Evolutionary conservation across 371 early-diverging fungal genomes (phyloP), one percentile per base, ranked within the genome.

Genomic region (Mortierella sp.): DNA sequence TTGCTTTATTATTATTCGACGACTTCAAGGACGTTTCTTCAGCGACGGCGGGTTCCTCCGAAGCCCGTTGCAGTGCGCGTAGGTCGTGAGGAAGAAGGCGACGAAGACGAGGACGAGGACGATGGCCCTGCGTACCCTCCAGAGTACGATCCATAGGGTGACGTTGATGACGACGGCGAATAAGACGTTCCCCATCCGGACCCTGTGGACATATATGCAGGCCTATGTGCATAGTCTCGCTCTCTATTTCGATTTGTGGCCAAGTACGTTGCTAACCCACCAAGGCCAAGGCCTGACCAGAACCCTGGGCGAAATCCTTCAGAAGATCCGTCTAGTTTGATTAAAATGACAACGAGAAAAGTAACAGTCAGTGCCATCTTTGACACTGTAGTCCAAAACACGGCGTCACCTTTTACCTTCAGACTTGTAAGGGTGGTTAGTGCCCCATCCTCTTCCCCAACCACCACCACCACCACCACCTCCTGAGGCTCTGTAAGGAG

Each of bases 241-340:
- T 59, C 41, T 31, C 56, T 52, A 52, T 68, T 54, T 26, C 57
- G 37, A 14, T 60, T 60, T 1, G 76, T 30, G 2, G 76, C 76
- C 37, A 80, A 30, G 43, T 80, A 63, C 1, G 72, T 60, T 28
- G 67, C 72, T 2, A 71, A n/a, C 5, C 78, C 70, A 14, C 79
- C 82, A 5, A 72, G 50, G 8, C 68, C 81, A 14, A 80, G 47
- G 7, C 82, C 82, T 4, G 79, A 56, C 81, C 81, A 82, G 57
- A 82, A 82, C 5, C 80, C 80, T 17, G 79, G 80, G 19, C 68
- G 50, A 47, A 62, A 66, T 9, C 73, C 59, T 21, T 47, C 26
- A 3, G 27, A 21, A 6, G 49, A 49, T 19, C 48, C 46, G 23
- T 31, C 53, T 49, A 23, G 14, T 11, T 11, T 26, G 15, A 23